Evolutionary conservation across 73 alveolate species (phyloP), one percentile per base, ranked within the genome.

Genomic region (Symbiodinium natans): DNA sequence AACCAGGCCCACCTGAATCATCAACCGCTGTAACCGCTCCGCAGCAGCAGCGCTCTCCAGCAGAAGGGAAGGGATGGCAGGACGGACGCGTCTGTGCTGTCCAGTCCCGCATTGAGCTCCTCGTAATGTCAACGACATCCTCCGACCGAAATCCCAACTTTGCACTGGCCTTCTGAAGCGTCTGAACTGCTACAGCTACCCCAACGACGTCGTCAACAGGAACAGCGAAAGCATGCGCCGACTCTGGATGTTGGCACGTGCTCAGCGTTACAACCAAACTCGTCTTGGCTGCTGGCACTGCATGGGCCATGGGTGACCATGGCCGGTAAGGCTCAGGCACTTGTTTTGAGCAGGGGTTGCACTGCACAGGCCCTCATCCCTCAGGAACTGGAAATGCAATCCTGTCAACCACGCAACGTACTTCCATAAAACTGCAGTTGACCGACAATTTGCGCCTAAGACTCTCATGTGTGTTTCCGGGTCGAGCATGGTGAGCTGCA

Each of bases 91-190:
- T 19, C 36, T 1, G 74, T 13, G 33, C 33, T n/a, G 2, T 25
- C 11, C 17, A n/a, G 33, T 23, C 80, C 6, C 23, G 71, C 71
- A 52, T 23, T 21, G 71, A 52, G 71, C n/a, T 15, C n/a, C n/a
- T n/a, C 15, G 95, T 41, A 75, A 75, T 34, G 25, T 56, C 95
- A 43, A 89, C 34, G 48, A 89, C 36, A n/a, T 59, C 95, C 80
- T 27, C 87, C 31, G 87, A 48, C 36, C 34, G 73, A n/a, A 89
- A 89, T 86, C 27, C 95, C 71, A 89, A 41, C 86, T 89, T 89
- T 29, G 19, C 36, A 11, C 95, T 46, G 15, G 73, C 95, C 74
- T 74, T 63, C 43, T 40, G 34, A 86, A 89, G 77, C 19, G 48
- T 39, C 8, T 89, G 86, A 36, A 39, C 23, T 2, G 95, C 77